Percentiles rank a stretch among this genome's conserved stretches.
Conservation (phyloP, 352 stramenopile species). For the Phytophthora kernoviae region DNA sequence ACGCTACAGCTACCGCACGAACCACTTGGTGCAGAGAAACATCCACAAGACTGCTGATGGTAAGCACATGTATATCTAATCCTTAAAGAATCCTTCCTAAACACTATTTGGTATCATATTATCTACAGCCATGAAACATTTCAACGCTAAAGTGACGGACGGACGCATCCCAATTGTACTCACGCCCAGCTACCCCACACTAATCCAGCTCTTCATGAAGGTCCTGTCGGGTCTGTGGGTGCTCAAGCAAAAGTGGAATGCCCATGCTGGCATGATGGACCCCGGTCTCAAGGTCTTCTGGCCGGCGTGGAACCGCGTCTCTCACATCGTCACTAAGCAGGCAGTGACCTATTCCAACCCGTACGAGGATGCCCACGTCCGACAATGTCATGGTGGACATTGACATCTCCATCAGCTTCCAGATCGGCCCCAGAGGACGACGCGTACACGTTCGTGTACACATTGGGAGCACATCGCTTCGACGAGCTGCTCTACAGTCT, state of each 20-base stretch:
- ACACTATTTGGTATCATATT: not conserved
- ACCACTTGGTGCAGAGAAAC: constrained; percentile 39
- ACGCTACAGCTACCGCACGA: constrained; percentile 21
- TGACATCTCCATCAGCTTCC: constrained; percentile 83
- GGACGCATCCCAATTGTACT: constrained; percentile 38
- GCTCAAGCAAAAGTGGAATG: constrained; percentile 60
- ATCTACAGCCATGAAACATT: constrained; percentile 32
- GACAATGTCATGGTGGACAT: constrained; percentile 89
- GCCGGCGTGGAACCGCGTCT: constrained; percentile 74
- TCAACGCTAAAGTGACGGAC: constrained; percentile 35
- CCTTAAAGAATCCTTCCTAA: not conserved
- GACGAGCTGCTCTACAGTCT: constrained; percentile 76
- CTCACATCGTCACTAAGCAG: constrained; percentile 84
- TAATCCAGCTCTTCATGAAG: constrained; percentile 36
- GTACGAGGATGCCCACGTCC: constrained; percentile 66
- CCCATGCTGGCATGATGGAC: constrained; percentile 68
- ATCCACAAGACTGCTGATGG: constrained; percentile 36
- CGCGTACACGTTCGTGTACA: constrained; percentile 80
- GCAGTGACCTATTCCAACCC: constrained; percentile 74
- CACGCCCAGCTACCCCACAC: constrained; percentile 24
- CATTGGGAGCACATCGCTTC: constrained; percentile 71
- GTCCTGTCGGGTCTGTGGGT: constrained; percentile 34
- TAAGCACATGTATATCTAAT: not conserved
- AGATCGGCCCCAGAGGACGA: constrained; percentile 76
- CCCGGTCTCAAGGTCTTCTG: constrained; percentile 69